Percentiles rank a stretch among this genome's conserved stretches.
These are phyloP conservation scores for Colletotrichum navitas DNA, from an alignment of 2,329 filamentous ascomycete species.

Conservation along the genomic window DNA sequence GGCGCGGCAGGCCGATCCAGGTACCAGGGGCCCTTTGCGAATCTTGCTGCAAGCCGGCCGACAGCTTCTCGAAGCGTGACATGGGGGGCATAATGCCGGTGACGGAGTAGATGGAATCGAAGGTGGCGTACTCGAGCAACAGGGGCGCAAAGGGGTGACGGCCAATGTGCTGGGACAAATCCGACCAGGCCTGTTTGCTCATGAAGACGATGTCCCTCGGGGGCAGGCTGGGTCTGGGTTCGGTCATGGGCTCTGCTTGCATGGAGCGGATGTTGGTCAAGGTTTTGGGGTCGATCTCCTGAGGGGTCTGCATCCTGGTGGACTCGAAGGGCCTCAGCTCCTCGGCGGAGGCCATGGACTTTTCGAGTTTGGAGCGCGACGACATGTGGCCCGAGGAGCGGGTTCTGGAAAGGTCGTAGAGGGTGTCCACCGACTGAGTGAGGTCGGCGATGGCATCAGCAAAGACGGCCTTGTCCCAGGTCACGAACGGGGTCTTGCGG, in stretches of 20 bases:
- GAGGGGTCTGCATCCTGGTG: constrained; percentile 71
- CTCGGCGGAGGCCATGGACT: constrained; percentile 55
- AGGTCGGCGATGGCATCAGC: constrained; percentile 81
- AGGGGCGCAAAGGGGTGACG: constrained; percentile 66
- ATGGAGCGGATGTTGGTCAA: constrained; percentile 63
- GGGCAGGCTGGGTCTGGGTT: constrained; percentile 46
- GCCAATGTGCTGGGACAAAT: constrained; percentile 58
- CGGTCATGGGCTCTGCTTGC: constrained; percentile 51
- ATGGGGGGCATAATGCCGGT: constrained; percentile 75
- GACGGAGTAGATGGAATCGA: constrained; percentile 71
- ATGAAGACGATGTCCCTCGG: constrained; percentile 62
- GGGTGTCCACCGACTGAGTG: constrained; percentile 82
- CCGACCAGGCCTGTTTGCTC: constrained; percentile 65
- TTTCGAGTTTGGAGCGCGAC: constrained; percentile 52
- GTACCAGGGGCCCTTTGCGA: constrained; percentile 65
- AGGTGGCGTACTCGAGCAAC: constrained; percentile 78
- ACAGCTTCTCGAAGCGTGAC: constrained; percentile 74
- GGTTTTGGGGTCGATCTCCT: constrained; percentile 67
- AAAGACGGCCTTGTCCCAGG: constrained; percentile 79
- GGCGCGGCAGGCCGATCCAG: constrained; percentile 71
- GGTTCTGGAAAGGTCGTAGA: constrained; percentile 81
- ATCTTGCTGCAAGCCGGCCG: constrained; percentile 67
- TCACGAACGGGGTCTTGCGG: constrained; percentile 67
- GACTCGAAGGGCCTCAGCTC: constrained; percentile 68
- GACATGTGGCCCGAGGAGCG: constrained; percentile 61